Conservation (phyloP, 768 basidiomycete genomes). For the Kwoniella dendrophila region DNA sequence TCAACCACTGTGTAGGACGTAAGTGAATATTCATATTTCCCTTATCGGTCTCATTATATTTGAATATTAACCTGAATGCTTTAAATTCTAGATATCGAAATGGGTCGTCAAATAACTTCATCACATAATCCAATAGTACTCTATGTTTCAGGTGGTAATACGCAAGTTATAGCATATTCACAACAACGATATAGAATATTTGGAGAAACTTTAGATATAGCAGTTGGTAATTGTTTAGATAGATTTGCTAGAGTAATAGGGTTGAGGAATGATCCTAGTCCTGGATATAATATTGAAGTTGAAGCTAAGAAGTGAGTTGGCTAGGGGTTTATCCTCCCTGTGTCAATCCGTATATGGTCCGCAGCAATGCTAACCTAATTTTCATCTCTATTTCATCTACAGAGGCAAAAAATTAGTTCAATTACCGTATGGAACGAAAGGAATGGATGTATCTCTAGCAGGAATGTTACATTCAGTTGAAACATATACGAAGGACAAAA, state of each 20-base stretch:
- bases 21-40: conserved; percentile 51
- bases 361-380: too few species aligned
- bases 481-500: conserved; percentile 80
- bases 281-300: conserved; percentile 96
- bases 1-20: conserved; percentile 99
- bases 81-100: conserved; percentile 80
- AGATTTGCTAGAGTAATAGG: conserved; percentile 94
- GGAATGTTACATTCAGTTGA: conserved; percentile 87
- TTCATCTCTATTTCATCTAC: too few species aligned
- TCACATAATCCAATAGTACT: conserved; percentile 94
- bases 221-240: conserved; percentile 98
- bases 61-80: neutral
- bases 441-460: conserved; percentile 97
- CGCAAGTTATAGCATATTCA: conserved; percentile 98
- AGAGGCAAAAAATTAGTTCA: conserved; percentile 82
- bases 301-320: conserved; percentile 77
- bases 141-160: conserved; percentile 98
- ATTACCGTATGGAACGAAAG: conserved; percentile 94
- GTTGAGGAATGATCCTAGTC: conserved; percentile 90
- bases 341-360: too few species aligned
- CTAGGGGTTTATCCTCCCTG: neutral
- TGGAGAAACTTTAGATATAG: conserved; percentile 97
- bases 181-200: conserved; percentile 97
- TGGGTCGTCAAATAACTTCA: conserved; percentile 92
- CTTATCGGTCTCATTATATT: too few species aligned